Evolutionary conservation across 352 stramenopile species (phyloP).

Genomic region (Globisporangium carolinianum): DNA sequence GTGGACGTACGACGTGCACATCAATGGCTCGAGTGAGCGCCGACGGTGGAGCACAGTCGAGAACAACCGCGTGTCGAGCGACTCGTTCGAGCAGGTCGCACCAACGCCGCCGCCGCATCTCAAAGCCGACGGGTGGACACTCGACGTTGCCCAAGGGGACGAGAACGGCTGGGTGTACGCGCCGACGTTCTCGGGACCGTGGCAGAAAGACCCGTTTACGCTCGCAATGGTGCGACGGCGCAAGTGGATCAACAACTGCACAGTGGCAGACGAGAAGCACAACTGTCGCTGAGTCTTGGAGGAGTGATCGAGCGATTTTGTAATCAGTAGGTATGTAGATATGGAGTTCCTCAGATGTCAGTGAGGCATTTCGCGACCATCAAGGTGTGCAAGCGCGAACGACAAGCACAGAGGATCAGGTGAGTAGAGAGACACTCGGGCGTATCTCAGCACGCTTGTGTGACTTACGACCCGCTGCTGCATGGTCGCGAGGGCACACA

Average conservation of each 20-base stretch:
- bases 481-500: no score
- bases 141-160: constrained; percentile 72
- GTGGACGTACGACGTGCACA: constrained; percentile 59
- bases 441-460: no score
- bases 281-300: neutral
- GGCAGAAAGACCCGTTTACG: constrained; percentile 68
- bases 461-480: no score
- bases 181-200: constrained; percentile 62
- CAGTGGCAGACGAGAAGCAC: constrained; percentile 11
- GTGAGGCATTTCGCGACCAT: no score
- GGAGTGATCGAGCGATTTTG: no score
- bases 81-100: constrained; percentile 63
- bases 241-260: constrained; percentile 79
- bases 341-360: no score
- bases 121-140: constrained; percentile 62
- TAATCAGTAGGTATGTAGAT: no score
- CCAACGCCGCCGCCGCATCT: constrained; percentile 46
- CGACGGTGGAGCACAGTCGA: constrained; percentile 65
- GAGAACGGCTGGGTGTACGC: constrained; percentile 83
- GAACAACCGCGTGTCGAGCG: constrained; percentile 52
- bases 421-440: no score
- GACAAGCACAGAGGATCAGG: no score
- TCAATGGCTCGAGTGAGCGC: constrained; percentile 51
- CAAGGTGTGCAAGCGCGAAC: no score
- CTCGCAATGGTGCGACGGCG: constrained; percentile 68